Base-by-base conservation (phyloP, 2,329 filamentous ascomycete genomes). In the Fusarium keratoplasticum region DNA sequence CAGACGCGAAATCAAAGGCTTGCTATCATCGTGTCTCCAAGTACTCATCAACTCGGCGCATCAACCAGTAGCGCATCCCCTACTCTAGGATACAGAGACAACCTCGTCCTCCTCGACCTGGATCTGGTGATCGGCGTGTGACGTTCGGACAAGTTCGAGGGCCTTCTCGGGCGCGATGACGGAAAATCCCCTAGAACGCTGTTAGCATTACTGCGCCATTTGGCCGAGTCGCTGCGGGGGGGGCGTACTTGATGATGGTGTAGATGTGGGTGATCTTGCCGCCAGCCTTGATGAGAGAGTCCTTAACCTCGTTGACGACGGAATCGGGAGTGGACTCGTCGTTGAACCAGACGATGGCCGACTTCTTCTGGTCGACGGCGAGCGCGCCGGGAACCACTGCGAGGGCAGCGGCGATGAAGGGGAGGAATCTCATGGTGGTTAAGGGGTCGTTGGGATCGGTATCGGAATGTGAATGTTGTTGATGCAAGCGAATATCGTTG, bases 191-290 rank as follows among this genome's bases (percentile, higher is more conserved):
- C 94, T 96, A 70, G 33, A 20, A 22, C 18, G 18, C 18, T 40
- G 20, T 84, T 74, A 85, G 79, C 55, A 63, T 57, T 36, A 31
- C 52, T 57, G 54, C 33, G 59, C 47, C 16, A 60, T 54, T 40
- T 52, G 52, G 5, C 20, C 20, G 57, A 55, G 52, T 25, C 52
- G 31, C 47, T 44, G 58, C 29, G 20, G 50, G 57, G 50, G 57
- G 20, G 20, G 27, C 91, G 81, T 88, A 95, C 92, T 90, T 89
- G 82, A 92, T 89, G 67, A 91, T 80, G 55, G 85, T 84, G 82
- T 94, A 96, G 79, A 92, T 89, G 84, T 97, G 94, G 25, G 93
- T 96, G 77, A 98, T 94, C 59, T 89, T 83, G 42, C 94, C 94
- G 59, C 94, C 94, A 42, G 91, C 91, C 54, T 91, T 86, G 61